phyloP scores from a whole-genome alignment of 768 basidiomycete species.

The Piloderma croceum region DNA sequence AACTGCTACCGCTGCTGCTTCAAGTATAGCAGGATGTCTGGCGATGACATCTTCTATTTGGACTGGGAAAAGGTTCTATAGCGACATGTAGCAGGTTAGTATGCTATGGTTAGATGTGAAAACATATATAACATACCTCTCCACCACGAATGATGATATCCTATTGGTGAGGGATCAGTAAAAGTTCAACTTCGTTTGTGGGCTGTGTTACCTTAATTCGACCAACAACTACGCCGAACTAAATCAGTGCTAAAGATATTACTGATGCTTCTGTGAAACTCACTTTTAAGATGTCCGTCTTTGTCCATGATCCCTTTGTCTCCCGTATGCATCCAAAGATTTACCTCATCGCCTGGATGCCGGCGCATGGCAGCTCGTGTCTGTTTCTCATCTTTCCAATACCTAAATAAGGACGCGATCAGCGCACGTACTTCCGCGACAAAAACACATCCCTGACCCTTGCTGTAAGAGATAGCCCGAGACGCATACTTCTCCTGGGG shows the following conservation, averaged over 20 bases:
- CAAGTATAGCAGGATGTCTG: conserved; percentile 49
- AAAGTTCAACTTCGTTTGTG: too few relatives aligned
- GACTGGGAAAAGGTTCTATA: conserved; percentile 77
- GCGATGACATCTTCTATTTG: conserved; percentile 77
- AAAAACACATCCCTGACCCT: conserved; percentile 41
- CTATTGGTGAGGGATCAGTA: too few relatives aligned
- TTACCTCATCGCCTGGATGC: conserved; percentile 45
- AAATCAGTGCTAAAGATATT: not conserved
- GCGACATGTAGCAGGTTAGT: not conserved
- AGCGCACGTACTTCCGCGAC: not conserved
- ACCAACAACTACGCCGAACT: conserved; percentile 54
- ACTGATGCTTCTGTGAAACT: conserved; percentile 17
- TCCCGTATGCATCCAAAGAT: conserved; percentile 78
- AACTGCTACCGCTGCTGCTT: conserved; percentile 71
- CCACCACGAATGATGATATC: conserved; percentile 86
- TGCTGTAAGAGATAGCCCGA: conserved; percentile 77
- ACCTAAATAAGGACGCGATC: conserved; percentile 35
- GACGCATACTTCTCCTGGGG: conserved; percentile 68
- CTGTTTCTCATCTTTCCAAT: conserved; percentile 71
- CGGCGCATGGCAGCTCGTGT: conserved; percentile 53
- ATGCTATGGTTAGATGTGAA: not conserved
- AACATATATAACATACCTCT: conserved; percentile 42
- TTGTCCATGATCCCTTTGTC: conserved; percentile 78
- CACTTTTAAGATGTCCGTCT: conserved; percentile 72
- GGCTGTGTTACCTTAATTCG: conserved; percentile 66